phyloP scores from a whole-genome alignment of 192 early-diverging fungal genomes.

The Coemansia sp. region DNA sequence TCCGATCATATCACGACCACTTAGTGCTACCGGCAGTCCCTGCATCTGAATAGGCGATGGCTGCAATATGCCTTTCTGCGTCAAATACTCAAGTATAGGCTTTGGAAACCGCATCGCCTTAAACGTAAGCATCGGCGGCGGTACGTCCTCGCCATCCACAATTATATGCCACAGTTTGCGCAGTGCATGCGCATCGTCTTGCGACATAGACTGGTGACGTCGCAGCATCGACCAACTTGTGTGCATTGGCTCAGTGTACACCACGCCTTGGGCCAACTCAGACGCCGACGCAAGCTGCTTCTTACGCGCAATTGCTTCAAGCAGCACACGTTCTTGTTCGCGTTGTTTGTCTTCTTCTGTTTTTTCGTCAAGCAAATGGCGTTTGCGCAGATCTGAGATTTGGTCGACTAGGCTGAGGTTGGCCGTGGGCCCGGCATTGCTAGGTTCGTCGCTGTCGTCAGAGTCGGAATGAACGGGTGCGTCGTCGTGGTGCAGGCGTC shows the following conservation, averaged over 20 bases:
- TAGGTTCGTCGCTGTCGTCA: constrained; percentile 6
- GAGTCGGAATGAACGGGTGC: background rate
- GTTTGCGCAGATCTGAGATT: constrained; percentile 68
- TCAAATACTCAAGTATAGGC: constrained; percentile 74
- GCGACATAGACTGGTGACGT: constrained; percentile 61
- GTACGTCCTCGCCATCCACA: constrained; percentile 80
- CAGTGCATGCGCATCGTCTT: constrained; percentile 53
- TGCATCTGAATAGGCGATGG: constrained; percentile 98
- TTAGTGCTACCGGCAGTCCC: constrained; percentile 87
- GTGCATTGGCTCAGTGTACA: constrained; percentile 82
- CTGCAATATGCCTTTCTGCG: constrained; percentile 74
- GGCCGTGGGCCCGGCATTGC: constrained; percentile 56
- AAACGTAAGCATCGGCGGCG: constrained; percentile 82
- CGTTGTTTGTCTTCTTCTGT: constrained; percentile 76
- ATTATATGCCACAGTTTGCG: constrained; percentile 88
- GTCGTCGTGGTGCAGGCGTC: constrained; percentile 13
- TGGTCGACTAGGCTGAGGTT: constrained; percentile 81
- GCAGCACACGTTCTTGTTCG: constrained; percentile 80
- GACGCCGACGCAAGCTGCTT: constrained; percentile 80
- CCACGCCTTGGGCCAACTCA: constrained; percentile 83
- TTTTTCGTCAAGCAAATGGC: constrained; percentile 61
- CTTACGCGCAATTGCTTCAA: constrained; percentile 73
- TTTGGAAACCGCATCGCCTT: constrained; percentile 82
- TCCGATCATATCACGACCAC: constrained; percentile 96
- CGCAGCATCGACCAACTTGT: constrained; percentile 81